Conservation (phyloP, 192 early-diverging fungal species). For the Helicostylum pulchrum region DNA sequence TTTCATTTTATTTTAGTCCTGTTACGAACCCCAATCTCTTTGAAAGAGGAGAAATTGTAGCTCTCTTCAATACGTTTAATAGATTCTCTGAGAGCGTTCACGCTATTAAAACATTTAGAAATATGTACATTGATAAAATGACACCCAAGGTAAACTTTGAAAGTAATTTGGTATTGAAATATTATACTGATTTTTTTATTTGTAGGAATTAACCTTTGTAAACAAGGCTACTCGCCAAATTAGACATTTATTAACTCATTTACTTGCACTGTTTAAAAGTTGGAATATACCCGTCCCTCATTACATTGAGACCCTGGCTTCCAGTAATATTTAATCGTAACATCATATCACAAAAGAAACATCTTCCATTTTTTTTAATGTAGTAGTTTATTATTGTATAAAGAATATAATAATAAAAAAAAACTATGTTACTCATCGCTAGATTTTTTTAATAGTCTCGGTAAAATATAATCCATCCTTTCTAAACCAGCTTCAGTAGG, state of each 20-base stretch:
- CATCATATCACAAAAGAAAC: too few relatives aligned
- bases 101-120: conserved; percentile 78
- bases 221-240: neutral
- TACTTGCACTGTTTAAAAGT: neutral
- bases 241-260: conserved; percentile 1
- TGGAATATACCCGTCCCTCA: conserved; percentile 16
- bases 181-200: neutral
- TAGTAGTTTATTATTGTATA: too few relatives aligned
- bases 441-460: conserved; percentile 6
- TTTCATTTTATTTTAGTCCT: conserved; percentile 32
- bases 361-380: too few relatives aligned
- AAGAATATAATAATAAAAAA: neutral
- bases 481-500: conserved; percentile 53
- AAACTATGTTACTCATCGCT: too few relatives aligned
- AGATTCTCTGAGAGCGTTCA: conserved; percentile 83
- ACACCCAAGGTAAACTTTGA: neutral
- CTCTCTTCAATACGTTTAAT: conserved; percentile 86
- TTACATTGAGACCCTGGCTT: conserved; percentile 2
- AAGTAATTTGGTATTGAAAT: neutral
- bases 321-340: too few relatives aligned
- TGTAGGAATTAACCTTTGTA: neutral
- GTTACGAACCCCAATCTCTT: conserved; percentile 54
- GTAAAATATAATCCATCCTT: conserved; percentile 47
- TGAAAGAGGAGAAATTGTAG: conserved; percentile 81
- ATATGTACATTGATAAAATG: conserved; percentile 58